Evolutionary conservation across 2,329 filamentous ascomycete genomes (phyloP).

Genomic region (Apiospora pterosperma): DNA sequence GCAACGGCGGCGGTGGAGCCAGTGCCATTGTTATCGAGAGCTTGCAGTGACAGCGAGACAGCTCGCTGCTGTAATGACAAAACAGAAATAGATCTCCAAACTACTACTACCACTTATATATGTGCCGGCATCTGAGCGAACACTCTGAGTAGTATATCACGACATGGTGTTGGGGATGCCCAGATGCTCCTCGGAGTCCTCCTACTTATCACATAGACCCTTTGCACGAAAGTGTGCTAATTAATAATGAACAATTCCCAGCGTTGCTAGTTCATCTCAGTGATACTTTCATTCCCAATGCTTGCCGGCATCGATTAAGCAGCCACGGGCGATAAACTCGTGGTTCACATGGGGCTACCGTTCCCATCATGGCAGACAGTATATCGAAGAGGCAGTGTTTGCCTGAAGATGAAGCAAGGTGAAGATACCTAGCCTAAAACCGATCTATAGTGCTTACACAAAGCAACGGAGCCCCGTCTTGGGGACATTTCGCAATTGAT

Average conservation of each 20-base stretch:
- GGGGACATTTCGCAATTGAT: neutral
- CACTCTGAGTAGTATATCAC: neutral
- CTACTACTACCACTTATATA: neutral
- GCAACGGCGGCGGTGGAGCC: constrained; percentile 95
- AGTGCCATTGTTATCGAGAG: constrained; percentile 89
- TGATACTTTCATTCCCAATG: neutral
- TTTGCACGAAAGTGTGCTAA: neutral
- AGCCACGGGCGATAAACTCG: no score
- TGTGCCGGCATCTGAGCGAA: neutral
- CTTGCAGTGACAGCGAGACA: constrained; percentile 41
- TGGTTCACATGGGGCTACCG: no score
- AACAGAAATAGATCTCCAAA: neutral
- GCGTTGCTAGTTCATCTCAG: neutral
- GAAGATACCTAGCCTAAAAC: neutral
- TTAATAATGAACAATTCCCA: neutral
- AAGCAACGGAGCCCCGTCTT: neutral
- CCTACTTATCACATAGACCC: neutral
- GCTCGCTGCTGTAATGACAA: constrained; percentile 1
- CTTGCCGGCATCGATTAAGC: neutral
- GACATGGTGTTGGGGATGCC: neutral
- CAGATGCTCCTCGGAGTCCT: neutral
- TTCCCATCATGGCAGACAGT: no score
- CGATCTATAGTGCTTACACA: neutral
- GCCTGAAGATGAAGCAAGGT: neutral
- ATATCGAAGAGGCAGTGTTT: neutral